phyloP scores from a whole-genome alignment of 108 stramenopile species.

The Mayamaea pseudoterrestris region DNA sequence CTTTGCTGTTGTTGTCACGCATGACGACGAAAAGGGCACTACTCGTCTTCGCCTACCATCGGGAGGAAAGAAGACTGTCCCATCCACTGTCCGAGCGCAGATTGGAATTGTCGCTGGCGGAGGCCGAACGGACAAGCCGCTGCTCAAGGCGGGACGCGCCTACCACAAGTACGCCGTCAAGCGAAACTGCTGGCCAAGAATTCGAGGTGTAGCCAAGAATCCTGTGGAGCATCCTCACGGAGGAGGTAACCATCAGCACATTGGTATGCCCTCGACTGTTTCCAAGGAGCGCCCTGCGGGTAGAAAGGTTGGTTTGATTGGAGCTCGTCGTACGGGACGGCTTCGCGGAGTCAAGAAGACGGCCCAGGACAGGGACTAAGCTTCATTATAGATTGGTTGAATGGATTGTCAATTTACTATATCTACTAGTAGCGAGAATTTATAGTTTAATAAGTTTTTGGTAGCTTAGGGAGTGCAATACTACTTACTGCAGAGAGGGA shows the following conservation, averaged over 20 bases:
- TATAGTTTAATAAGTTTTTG: too few species aligned
- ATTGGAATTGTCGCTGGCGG: constrained; percentile 99
- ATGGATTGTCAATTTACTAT: too few species aligned
- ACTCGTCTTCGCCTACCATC: constrained; percentile 96
- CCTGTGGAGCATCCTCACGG: constrained; percentile 99
- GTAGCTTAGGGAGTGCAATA: too few species aligned
- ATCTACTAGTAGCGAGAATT: too few species aligned
- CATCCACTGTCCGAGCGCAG: constrained; percentile 89
- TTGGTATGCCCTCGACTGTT: constrained; percentile 95
- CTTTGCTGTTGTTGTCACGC: constrained; percentile 96
- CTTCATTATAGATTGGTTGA: too few species aligned
- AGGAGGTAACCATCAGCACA: constrained; percentile 99
- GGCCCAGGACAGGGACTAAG: constrained; percentile 87
- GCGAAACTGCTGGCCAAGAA: constrained; percentile 99
- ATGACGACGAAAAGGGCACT: constrained; percentile 99
- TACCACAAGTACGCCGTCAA: constrained; percentile 99
- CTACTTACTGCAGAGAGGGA: too few species aligned
- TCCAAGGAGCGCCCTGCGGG: constrained; percentile 84
- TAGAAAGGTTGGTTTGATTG: constrained; percentile 98
- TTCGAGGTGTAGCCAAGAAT: constrained; percentile 99
- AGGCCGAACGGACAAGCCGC: constrained; percentile 99
- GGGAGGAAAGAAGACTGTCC: constrained; percentile 97
- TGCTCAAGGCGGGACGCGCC: constrained; percentile 98
- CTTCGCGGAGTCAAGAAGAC: constrained; percentile 96
- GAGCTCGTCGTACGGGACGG: constrained; percentile 97